Percentiles rank a stretch among this genome's conserved stretches.
These are phyloP conservation scores for Rhizopogon sp. DNA, from an alignment of 768 basidiomycete genomes.

Conservation along the genomic window DNA sequence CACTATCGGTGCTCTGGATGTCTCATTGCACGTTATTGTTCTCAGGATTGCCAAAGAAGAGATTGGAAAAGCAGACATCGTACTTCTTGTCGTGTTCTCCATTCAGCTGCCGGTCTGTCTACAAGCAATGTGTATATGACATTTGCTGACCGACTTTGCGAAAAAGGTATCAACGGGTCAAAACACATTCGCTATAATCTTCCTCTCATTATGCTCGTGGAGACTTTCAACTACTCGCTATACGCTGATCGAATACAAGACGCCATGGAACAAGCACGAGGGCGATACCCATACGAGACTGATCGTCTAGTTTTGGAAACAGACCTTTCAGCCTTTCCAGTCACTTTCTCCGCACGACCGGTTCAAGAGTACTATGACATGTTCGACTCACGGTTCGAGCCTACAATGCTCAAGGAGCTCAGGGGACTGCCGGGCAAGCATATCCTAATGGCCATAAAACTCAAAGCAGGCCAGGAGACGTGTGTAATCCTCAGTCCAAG, in stretches of 20 bases:
- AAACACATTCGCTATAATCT: not conserved
- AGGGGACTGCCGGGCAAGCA: not conserved
- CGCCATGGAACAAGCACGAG: not conserved
- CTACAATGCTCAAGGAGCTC: not conserved
- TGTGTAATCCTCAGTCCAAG: not conserved
- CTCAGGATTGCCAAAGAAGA: not conserved
- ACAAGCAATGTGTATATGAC: not conserved
- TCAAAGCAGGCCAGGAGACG: not conserved
- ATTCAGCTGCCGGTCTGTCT: not conserved
- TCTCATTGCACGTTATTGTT: conserved; percentile 2
- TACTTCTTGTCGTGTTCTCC: not conserved
- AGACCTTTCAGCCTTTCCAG: not conserved
- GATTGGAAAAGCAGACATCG: conserved; percentile 3
- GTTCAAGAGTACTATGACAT: not conserved
- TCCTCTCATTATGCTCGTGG: not conserved
- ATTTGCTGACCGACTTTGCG: not conserved
- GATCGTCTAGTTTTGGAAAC: not conserved
- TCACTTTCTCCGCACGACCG: conserved; percentile 1
- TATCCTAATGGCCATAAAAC: not conserved
- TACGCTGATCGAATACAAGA: conserved; percentile 2
- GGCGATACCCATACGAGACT: not conserved
- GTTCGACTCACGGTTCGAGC: not conserved
- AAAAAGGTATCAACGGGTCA: not conserved
- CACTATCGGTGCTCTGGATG: conserved; percentile 2
- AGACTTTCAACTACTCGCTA: not conserved